phyloP scores from a whole-genome alignment of 768 basidiomycete genomes.

The Pleurotus ostreatus region DNA sequence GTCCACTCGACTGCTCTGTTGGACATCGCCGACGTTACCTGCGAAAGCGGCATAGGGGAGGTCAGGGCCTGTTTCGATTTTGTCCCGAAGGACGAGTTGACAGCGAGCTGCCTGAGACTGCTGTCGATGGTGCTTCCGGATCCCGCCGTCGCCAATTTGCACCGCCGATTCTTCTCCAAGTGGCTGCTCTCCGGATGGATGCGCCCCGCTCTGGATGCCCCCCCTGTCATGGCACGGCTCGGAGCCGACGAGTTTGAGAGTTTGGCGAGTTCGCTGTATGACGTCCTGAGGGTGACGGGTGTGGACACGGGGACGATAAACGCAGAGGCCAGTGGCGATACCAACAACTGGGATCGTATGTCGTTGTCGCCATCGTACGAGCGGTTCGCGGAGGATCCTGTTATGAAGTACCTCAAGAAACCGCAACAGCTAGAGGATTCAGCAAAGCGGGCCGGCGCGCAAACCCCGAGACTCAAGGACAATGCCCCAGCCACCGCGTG shows the following conservation, averaged over 20 bases:
- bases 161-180: conserved; percentile 48
- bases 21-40: conserved; percentile 46
- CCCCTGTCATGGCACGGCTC: conserved; percentile 16
- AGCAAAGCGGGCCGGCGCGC: conserved; percentile 10
- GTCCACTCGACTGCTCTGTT: conserved; percentile 51
- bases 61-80: conserved; percentile 49
- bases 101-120: conserved; percentile 53
- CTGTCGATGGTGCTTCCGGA: conserved; percentile 59
- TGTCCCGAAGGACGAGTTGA: conserved; percentile 50
- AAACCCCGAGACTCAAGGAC: conserved; percentile 16
- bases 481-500: conserved; percentile 29
- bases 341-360: conserved; percentile 46
- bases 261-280: conserved; percentile 48
- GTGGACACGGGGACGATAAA: conserved; percentile 6
- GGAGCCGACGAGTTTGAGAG: conserved; percentile 19
- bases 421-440: conserved; percentile 16
- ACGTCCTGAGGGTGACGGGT: conserved; percentile 36
- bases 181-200: conserved; percentile 32
- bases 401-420: conserved; percentile 37
- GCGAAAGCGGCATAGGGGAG: conserved; percentile 21
- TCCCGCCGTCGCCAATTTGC: conserved; percentile 51
- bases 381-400: conserved; percentile 59
- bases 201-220: conserved; percentile 22
- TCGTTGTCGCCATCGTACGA: conserved; percentile 36
- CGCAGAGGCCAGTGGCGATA: neutral